Evolutionary conservation across 2,329 filamentous ascomycete genomes (phyloP).

Genomic region (Fusarium continuum): DNA sequence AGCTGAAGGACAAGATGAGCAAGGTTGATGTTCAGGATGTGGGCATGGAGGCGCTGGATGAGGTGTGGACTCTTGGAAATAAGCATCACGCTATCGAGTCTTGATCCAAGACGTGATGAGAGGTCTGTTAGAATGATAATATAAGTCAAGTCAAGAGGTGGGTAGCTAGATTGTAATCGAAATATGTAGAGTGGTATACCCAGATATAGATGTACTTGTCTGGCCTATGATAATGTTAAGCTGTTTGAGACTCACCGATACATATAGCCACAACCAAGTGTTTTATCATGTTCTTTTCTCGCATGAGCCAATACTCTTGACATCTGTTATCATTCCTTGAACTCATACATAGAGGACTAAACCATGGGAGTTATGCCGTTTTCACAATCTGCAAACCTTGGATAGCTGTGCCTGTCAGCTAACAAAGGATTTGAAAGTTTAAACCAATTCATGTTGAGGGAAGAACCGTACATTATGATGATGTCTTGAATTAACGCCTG

Average conservation of each 20-base stretch:
- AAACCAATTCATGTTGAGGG: too few relatives aligned
- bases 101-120: neutral
- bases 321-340: too few relatives aligned
- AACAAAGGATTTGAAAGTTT: too few relatives aligned
- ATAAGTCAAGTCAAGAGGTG: conserved; percentile 6
- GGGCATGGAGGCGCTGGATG: conserved; percentile 27
- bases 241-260: conserved; percentile 4
- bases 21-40: conserved; percentile 22
- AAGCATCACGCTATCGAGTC: conserved; percentile 23
- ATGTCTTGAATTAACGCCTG: neutral
- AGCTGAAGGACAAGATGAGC: conserved; percentile 68
- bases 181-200: neutral
- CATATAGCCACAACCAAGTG: too few relatives aligned
- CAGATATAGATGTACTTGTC: neutral
- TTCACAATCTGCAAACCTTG: too few relatives aligned
- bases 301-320: too few relatives aligned
- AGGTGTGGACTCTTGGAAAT: conserved; percentile 20
- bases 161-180: neutral
- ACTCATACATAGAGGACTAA: too few relatives aligned
- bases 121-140: neutral
- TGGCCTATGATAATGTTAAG: neutral
- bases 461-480: too few relatives aligned
- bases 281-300: too few relatives aligned
- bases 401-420: too few relatives aligned
- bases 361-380: too few relatives aligned